Base-by-base conservation (phyloP, 2,329 filamentous ascomycete species). In the Aureobasidium sp. region DNA sequence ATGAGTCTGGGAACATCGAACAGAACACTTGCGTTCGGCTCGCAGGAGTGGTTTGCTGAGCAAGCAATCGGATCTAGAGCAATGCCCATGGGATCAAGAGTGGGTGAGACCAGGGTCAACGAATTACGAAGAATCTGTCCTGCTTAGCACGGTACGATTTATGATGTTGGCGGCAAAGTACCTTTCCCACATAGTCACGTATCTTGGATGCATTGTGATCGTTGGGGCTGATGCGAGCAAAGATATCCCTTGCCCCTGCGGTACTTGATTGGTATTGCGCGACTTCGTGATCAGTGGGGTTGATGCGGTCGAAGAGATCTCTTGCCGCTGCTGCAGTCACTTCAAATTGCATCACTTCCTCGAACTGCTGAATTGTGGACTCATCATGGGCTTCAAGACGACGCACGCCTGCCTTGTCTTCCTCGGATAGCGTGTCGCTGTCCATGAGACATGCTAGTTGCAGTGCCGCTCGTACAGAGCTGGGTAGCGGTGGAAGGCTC, bases 31-130 rank as follows among this genome's bases (percentile, higher is more conserved):
- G 80, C 77, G 64, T 86, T 87, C 3, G 82, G 81, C 25, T 79
- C 75, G 67, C 84, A 87, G 45, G 81, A 84, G 67, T 87, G 84
- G 63, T 87, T 87, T 45, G 83, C 74, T 17, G 78, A 71, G 29
- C 80, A 75, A 2, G 80, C 74, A 19, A 77, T 73, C 0, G 82
- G 81, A 62, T 85, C 81, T 17, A 86, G 67, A 37, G 79, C 79
- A n/a, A 85, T 71, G 1, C 84, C 84, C 23, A 86, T 71, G 0
- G 81, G 78, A 64, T 85, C 83, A 50, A 81, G 78, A 17, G 78
- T 74, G 4, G 79, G 75, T 2, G 77, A 82, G 19, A 80, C 79
- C 3, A 86, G 71, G 8, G 82, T 83, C 61, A 85, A 74, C 2
- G 80, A 78, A 65, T 87, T 87, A 50, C 81, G 73, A 33, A 84